Conservation (phyloP, 2,329 filamentous ascomycete genomes). For the Calonectria ilicicola region DNA sequence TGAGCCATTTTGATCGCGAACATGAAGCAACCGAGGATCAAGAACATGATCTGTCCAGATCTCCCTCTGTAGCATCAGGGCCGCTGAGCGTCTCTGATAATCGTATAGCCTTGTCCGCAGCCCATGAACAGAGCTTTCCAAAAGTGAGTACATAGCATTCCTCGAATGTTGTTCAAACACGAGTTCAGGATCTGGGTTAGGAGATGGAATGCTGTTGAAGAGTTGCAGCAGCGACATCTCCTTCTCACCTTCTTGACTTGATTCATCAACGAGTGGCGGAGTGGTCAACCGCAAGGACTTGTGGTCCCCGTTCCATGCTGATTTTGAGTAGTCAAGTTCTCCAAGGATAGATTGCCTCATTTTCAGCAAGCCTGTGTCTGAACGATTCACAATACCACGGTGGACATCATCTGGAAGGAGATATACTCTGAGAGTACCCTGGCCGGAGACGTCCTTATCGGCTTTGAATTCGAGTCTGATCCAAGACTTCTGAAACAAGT, state of each 20-base stretch:
- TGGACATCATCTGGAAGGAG: conserved; percentile 75
- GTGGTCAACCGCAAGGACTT: conserved; percentile 16
- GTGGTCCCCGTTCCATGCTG: conserved; percentile 64
- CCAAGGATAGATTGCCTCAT: conserved; percentile 62
- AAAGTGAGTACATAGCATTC: conserved; percentile 66
- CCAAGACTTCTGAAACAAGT: conserved; percentile 55
- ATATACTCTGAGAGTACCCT: conserved; percentile 65
- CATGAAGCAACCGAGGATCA: conserved; percentile 78
- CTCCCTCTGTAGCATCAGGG: conserved; percentile 88
- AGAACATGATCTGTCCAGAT: conserved; percentile 70
- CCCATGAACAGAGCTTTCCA: conserved; percentile 66
- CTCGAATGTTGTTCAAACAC: conserved; percentile 64
- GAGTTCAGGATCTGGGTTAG: conserved; percentile 64
- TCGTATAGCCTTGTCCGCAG: conserved; percentile 76
- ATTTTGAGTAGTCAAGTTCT: conserved; percentile 65
- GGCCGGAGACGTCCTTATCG: conserved; percentile 26
- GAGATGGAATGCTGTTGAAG: conserved; percentile 81
- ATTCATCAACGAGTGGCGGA: conserved; percentile 13
- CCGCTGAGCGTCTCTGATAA: conserved; percentile 85
- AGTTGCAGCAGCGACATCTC: conserved; percentile 71
- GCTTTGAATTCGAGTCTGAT: conserved; percentile 56
- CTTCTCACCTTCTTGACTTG: conserved; percentile 41
- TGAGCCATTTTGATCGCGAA: conserved; percentile 70
- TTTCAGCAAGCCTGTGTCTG: conserved; percentile 56
- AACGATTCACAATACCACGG: conserved; percentile 63